A percentile compares a stretch with the other conserved stretches of the same genome.
These are phyloP conservation scores for Magnusiomyces clavatus DNA, from an alignment of 1,139 yeast species.

Conservation along the genomic window DNA sequence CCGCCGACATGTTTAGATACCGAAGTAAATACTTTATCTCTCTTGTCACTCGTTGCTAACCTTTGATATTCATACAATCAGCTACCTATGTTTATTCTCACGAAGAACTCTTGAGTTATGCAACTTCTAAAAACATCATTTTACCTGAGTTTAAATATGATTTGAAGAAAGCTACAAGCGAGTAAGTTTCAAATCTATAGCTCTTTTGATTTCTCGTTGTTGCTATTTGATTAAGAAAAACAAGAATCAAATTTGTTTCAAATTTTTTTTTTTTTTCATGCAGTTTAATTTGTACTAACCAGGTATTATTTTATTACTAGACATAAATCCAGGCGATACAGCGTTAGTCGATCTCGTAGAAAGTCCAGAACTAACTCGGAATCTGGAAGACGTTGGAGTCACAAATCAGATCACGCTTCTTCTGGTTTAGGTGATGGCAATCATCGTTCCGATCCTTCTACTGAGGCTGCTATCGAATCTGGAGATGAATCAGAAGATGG, in stretches of 20 bases:
- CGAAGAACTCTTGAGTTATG: slow-evolving; percentile 1
- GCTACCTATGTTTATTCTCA: slow-evolving; percentile 1
- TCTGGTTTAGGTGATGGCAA: neutral
- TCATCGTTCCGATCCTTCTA: neutral
- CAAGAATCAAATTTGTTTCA: neutral
- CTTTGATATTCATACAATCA: too few species aligned
- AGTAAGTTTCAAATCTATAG: neutral
- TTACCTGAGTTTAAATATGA: neutral
- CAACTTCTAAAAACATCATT: neutral
- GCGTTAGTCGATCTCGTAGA: neutral
- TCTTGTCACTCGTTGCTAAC: too few species aligned
- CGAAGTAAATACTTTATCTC: too few species aligned
- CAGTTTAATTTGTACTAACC: neutral
- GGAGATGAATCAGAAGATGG: slow-evolving; percentile 3
- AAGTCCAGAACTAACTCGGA: slow-evolving; percentile 1
- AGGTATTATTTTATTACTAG: neutral
- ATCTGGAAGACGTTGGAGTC: slow-evolving; percentile 1
- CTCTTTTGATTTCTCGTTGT: neutral
- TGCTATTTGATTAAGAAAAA: neutral
- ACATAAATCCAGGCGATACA: neutral
- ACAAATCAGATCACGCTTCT: neutral
- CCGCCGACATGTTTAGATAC: too few species aligned
- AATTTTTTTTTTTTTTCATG: neutral
- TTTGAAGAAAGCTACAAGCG: neutral
- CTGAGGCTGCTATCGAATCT: slow-evolving; percentile 5